These are phyloP conservation scores for Salix viminalis DNA, from an alignment of 345 rosid species.

Conservation along the genomic window DNA sequence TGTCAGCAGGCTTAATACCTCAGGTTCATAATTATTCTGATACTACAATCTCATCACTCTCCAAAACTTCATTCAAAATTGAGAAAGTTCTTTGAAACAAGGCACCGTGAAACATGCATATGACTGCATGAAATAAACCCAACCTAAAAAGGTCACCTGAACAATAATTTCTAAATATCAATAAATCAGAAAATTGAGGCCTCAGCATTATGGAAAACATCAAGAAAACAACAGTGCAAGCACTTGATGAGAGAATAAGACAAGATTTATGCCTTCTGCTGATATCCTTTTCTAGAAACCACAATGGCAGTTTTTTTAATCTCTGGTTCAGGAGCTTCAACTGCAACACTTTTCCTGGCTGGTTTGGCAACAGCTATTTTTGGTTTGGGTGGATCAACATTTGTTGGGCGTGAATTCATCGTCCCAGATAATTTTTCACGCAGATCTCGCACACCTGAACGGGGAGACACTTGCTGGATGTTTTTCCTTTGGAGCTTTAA, in stretches of 20 bases:
- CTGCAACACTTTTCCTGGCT: conserved; percentile 52
- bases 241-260: neutral
- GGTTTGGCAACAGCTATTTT: conserved; percentile 50
- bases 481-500: conserved; percentile 80
- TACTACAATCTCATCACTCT: neutral
- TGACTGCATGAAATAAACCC: neutral
- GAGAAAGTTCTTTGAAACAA: neutral
- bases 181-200: neutral
- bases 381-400: conserved; percentile 46
- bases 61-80: neutral
- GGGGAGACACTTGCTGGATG: conserved; percentile 41
- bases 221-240: neutral
- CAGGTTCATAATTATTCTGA: neutral
- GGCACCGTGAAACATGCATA: neutral
- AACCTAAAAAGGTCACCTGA: neutral
- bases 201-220: neutral
- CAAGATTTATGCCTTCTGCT: conserved; percentile 45
- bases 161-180: neutral
- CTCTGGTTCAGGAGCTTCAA: conserved; percentile 53
- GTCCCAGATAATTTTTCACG: conserved; percentile 92
- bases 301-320: conserved; percentile 44
- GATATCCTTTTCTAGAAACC: conserved; percentile 50
- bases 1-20: no score
- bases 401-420: conserved; percentile 48
- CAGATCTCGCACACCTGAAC: conserved; percentile 62